Conservation (phyloP, 306 rosid genomes). For the Acacia crassicarpa region DNA sequence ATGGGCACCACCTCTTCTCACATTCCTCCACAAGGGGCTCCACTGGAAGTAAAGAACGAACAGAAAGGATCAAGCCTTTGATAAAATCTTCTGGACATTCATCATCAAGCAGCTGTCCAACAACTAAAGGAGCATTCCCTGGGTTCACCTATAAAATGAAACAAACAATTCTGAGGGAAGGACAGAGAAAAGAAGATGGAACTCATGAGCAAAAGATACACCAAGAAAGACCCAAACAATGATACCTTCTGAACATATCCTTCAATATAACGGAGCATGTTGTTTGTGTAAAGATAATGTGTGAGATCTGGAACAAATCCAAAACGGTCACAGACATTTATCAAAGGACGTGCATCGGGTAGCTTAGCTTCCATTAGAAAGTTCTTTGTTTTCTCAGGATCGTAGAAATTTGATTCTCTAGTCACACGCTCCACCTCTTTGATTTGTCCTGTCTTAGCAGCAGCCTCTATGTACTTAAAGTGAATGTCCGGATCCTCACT, state of each 20-base stretch:
- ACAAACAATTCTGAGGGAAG: neutral
- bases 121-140: constrained; percentile 97
- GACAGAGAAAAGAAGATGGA: constrained; percentile 12
- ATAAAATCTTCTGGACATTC: constrained; percentile 99
- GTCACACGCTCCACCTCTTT: constrained; percentile 99
- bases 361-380: constrained; percentile 97
- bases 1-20: constrained; percentile 81
- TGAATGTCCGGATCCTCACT: constrained; percentile 99
- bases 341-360: constrained; percentile 96
- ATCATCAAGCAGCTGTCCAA: constrained; percentile 95
- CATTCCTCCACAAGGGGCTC: constrained; percentile 99
- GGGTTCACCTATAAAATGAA: constrained; percentile 79
- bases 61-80: constrained; percentile 96
- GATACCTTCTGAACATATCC: constrained; percentile 99
- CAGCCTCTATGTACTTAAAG: constrained; percentile 98
- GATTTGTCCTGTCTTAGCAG: constrained; percentile 98
- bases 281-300: constrained; percentile 88
- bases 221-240: neutral
- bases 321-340: constrained; percentile 96
- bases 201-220: constrained; percentile 5
- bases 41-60: constrained; percentile 96
- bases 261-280: constrained; percentile 98
- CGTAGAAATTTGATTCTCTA: constrained; percentile 98
- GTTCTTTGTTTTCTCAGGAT: constrained; percentile 92
- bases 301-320: constrained; percentile 99